Evolutionary conservation across 345 rosid species (phyloP).

Genomic region (Eutrema yunnanense): DNA sequence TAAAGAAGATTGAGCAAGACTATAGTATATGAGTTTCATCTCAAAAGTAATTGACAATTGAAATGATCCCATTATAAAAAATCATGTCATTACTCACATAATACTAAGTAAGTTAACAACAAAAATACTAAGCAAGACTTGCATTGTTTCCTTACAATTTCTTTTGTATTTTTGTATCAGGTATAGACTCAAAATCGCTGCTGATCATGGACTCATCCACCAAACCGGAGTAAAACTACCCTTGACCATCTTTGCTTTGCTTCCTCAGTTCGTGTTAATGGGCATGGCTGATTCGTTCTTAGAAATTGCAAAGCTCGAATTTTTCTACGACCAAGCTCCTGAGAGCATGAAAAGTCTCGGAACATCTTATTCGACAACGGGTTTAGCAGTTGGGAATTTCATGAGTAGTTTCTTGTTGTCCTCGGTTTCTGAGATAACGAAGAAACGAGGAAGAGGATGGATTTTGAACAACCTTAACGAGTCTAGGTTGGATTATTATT

Average conservation of each 20-base stretch:
- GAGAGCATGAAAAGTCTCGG: slow-evolving; percentile 79
- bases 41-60: neutral
- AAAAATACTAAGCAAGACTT: neutral
- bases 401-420: slow-evolving; percentile 57
- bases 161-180: slow-evolving; percentile 18
- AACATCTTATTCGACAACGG: slow-evolving; percentile 52
- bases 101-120: neutral
- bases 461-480: slow-evolving; percentile 60
- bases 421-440: slow-evolving; percentile 43
- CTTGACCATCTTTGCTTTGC: slow-evolving; percentile 47
- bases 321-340: slow-evolving; percentile 88
- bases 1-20: neutral
- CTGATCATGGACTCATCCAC: slow-evolving; percentile 24
- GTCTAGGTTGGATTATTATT: slow-evolving; percentile 64
- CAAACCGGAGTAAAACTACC: slow-evolving; percentile 40
- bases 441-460: slow-evolving; percentile 50
- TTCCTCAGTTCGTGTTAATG: slow-evolving; percentile 72
- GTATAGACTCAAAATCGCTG: slow-evolving; percentile 50
- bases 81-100: neutral
- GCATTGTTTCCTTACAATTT: neutral
- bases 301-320: slow-evolving; percentile 76
- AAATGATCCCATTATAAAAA: neutral
- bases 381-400: slow-evolving; percentile 58
- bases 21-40: neutral
- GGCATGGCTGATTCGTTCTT: slow-evolving; percentile 65